These are phyloP conservation scores for Globisporangium recalcitrans DNA, from an alignment of 352 stramenopile genomes.

Conservation along the genomic window DNA sequence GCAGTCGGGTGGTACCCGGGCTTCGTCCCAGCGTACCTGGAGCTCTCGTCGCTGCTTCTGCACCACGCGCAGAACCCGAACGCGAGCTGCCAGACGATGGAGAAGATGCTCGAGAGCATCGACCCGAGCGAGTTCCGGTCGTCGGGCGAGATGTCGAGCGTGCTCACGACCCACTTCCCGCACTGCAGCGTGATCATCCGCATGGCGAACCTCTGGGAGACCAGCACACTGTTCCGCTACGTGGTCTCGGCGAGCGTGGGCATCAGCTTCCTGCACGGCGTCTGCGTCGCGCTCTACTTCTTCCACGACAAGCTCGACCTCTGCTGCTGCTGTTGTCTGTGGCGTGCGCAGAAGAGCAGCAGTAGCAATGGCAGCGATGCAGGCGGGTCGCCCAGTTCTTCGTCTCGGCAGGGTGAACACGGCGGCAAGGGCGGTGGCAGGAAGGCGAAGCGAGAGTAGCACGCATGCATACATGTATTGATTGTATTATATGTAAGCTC, in stretches of 20 bases:
- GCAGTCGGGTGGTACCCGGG: conserved; percentile 22
- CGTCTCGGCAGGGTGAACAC: not conserved
- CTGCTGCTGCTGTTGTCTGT: conserved; percentile 6
- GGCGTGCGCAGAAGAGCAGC: not conserved
- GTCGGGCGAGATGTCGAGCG: conserved; percentile 10
- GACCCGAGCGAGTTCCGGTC: conserved; percentile 15
- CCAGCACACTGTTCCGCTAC: conserved; percentile 15
- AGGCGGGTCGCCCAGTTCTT: not conserved
- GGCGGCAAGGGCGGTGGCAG: not conserved
- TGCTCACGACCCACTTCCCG: conserved; percentile 22
- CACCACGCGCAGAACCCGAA: conserved; percentile 11
- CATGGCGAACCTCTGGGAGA: conserved; percentile 22
- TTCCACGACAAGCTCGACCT: conserved; percentile 11
- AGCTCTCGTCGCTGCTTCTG: conserved; percentile 14
- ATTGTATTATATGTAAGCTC: too few relatives aligned
- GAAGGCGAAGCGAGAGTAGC: conserved; percentile 1
- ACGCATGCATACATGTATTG: not conserved
- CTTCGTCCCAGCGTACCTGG: conserved; percentile 22
- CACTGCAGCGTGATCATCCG: conserved; percentile 25
- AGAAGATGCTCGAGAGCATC: conserved; percentile 21
- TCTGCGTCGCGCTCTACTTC: conserved; percentile 14
- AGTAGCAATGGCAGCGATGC: not conserved
- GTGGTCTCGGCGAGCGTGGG: conserved; percentile 15
- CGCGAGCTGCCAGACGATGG: conserved; percentile 25
- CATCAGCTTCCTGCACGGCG: conserved; percentile 19